Evolutionary conservation across 2,329 filamentous ascomycete genomes (phyloP), one percentile per base, ranked within the genome.

Genomic region (Microcyclospora pomicola): DNA sequence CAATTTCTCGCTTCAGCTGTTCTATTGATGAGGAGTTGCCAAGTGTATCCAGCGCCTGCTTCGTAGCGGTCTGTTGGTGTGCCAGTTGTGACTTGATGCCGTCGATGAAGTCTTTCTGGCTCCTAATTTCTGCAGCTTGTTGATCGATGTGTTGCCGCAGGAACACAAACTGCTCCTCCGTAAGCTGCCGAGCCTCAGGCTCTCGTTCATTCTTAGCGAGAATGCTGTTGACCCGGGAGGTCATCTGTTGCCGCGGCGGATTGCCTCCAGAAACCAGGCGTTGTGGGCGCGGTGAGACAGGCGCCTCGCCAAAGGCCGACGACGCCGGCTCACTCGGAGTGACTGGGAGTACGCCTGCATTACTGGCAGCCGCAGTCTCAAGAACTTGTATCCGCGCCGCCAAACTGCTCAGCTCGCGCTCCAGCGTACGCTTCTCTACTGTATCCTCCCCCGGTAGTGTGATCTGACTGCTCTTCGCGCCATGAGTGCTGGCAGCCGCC

Each of bases 131-230:
- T 60, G 92, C 86, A 40, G 87, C 87, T 65, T 96, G 86, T 59
- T 87, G 84, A 57, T 92, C 83, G 46, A 96, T 81, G 62, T 94
- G 85, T 52, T 94, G 86, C 52, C 82, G 80, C 49, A 95, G 71
- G 47, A 83, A 82, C 60, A 80, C 78, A 51, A 93, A 79, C 59
- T 88, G 82, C 63, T 88, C 80, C 56, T 86, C 81, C 50, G 78
- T 83, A 53, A 83, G 73, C 53, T 65, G 74, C 54, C 58, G 60
- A 16, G 61, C 55, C 51, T 63, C 51, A 50, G 71, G 51, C 47
- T 61, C 55, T 37, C 68, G 60, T 45, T 73, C 66, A 52, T 67
- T 70, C 42, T 72, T 68, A 31, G 70, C 65, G 42, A 72, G 60
- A 60, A 68, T 63, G 59, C 69, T 67, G 53, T 61, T 66, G 35